phyloP scores from a whole-genome alignment of 1,284 basidiomycete genomes.

The Rhizoctonia solani region DNA sequence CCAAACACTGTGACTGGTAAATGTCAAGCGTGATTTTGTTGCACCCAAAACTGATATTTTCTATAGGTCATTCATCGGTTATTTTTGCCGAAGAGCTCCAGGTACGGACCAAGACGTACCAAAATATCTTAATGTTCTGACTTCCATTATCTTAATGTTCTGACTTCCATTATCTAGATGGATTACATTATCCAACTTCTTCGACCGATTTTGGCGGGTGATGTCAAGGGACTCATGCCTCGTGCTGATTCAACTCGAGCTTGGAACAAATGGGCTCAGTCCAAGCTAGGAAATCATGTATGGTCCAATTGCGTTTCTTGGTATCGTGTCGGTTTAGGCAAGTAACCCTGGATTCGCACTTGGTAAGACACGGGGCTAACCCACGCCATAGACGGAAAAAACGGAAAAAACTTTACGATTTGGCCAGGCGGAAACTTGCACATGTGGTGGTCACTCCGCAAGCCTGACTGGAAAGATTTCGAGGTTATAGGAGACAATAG shows the following conservation, averaged over 20 bases:
- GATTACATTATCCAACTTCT: slow-evolving; percentile 6
- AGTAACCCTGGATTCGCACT: too few relatives aligned
- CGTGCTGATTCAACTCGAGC: not conserved
- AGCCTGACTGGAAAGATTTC: not conserved
- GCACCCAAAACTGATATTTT: not conserved
- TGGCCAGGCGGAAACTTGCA: not conserved
- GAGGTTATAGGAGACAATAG: not conserved
- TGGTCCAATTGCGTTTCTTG: slow-evolving; percentile 14
- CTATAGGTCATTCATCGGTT: slow-evolving; percentile 21
- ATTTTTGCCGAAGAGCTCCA: slow-evolving; percentile 18
- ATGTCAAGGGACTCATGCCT: slow-evolving; percentile 23
- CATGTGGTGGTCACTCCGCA: slow-evolving; percentile 25
- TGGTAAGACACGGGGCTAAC: too few relatives aligned
- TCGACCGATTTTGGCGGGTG: slow-evolving; percentile 7
- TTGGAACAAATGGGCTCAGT: slow-evolving; percentile 4
- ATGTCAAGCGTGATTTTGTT: not conserved
- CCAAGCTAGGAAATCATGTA: not conserved
- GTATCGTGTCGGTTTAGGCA: slow-evolving; percentile 17
- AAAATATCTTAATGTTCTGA: not conserved
- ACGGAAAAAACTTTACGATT: slow-evolving; percentile 1
- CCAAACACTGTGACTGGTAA: slow-evolving; percentile 20
- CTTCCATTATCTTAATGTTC: not conserved
- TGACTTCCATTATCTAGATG: not conserved
- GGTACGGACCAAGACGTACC: too few relatives aligned
- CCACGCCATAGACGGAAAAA: too few relatives aligned